Evolutionary conservation across 2,329 filamentous ascomycete genomes (phyloP).

Genomic region (Cylindrodendrum hubeiense): DNA sequence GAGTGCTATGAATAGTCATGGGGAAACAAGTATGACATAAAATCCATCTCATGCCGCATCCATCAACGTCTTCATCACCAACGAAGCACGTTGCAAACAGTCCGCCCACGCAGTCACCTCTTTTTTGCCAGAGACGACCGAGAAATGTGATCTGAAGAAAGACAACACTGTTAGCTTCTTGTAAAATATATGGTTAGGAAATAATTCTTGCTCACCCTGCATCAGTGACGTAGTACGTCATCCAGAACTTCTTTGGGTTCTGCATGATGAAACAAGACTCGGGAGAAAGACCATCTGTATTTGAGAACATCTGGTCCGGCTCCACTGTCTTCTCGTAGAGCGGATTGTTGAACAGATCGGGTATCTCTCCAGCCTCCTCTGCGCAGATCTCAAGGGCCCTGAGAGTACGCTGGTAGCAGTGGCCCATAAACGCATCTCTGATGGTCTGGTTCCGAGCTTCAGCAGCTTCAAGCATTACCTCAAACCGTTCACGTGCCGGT

Average conservation of each 20-base stretch:
- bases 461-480: conserved; percentile 26
- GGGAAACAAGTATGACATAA: background rate
- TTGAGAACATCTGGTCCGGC: conserved; percentile 29
- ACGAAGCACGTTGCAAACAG: conserved; percentile 24
- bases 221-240: conserved; percentile 32
- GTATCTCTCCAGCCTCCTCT: conserved; percentile 13
- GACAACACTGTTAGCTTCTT: conserved; percentile 1
- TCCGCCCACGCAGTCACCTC: conserved; percentile 21
- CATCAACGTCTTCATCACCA: conserved; percentile 28
- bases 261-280: conserved; percentile 35
- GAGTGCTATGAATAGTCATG: background rate
- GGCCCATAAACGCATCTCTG: conserved; percentile 26
- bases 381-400: conserved; percentile 25
- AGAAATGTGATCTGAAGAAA: conserved; percentile 23
- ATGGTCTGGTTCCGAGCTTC: conserved; percentile 26
- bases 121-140: conserved; percentile 21
- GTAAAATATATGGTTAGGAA: background rate
- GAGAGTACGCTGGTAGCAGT: conserved; percentile 27
- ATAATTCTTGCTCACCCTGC: conserved; percentile 11
- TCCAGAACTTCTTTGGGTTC: conserved; percentile 28
- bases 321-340: conserved; percentile 27
- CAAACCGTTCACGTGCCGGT: background rate
- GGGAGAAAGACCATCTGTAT: conserved; percentile 28
- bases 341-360: conserved; percentile 25
- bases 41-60: conserved; percentile 22